Conservation (phyloP, 768 basidiomycete genomes). For the Lactifluus pinguis region DNA sequence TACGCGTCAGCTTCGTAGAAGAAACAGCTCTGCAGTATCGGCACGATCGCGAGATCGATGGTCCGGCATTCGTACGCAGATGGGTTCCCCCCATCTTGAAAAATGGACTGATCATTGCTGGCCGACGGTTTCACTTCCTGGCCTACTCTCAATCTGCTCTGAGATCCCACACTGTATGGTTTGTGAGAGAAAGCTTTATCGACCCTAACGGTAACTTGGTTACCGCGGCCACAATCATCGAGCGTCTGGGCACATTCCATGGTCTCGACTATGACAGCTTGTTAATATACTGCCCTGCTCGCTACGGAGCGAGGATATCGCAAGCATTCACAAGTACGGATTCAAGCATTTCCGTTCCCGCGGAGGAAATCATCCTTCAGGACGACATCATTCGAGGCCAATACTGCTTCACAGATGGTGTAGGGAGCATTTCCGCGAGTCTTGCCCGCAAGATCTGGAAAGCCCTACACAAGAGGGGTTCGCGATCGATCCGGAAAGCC, state of each 20-base stretch:
- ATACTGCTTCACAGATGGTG: conserved; percentile 61
- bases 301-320: conserved; percentile 63
- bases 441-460: conserved; percentile 42
- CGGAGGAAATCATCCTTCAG: conserved; percentile 32
- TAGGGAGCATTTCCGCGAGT: conserved; percentile 51
- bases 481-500: conserved; percentile 28
- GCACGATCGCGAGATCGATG: conserved; percentile 49
- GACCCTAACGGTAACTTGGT: conserved; percentile 24
- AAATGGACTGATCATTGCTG: conserved; percentile 44
- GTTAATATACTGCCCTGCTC: conserved; percentile 53
- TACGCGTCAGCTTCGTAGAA: conserved; percentile 56
- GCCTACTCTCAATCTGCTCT: conserved; percentile 70
- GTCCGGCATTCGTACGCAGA: conserved; percentile 36
- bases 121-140: conserved; percentile 49
- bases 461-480: conserved; percentile 32
- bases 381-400: conserved; percentile 38
- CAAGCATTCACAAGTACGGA: conserved; percentile 73
- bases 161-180: conserved; percentile 52
- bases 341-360: conserved; percentile 36
- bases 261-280: conserved; percentile 35
- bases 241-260: conserved; percentile 45
- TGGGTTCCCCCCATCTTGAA: conserved; percentile 40
- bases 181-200: conserved; percentile 44
- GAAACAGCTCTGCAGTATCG: conserved; percentile 46
- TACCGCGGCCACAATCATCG: conserved; percentile 44